A percentile compares a stretch with the other conserved stretches of the same genome.
Evolutionary conservation across 1,284 basidiomycete genomes (phyloP).

Genomic region (Heterobasidion annosum): DNA sequence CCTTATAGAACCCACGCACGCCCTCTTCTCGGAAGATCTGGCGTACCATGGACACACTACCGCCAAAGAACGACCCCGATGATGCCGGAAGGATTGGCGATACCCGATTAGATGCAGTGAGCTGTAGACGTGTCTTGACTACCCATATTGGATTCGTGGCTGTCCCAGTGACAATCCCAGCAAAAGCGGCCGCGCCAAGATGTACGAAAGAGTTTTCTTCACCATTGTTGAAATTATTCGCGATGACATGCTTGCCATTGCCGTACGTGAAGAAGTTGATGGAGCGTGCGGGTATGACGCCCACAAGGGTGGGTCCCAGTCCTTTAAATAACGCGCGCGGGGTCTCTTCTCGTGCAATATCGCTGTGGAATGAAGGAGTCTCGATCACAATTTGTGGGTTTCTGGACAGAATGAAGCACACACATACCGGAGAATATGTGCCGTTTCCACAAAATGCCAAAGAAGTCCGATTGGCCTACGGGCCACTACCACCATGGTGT

Average conservation of each 20-base stretch:
- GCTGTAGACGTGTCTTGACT: slow-evolving; percentile 92
- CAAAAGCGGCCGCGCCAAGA: slow-evolving; percentile 78
- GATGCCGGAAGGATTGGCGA: background rate
- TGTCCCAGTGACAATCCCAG: slow-evolving; percentile 81
- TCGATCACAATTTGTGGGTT: background rate
- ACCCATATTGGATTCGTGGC: slow-evolving; percentile 99
- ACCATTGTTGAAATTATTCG: slow-evolving; percentile 76
- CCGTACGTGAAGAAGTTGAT: slow-evolving; percentile 99
- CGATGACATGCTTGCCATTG: slow-evolving; percentile 90
- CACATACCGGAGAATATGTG: slow-evolving; percentile 76
- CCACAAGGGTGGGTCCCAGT: slow-evolving; percentile 89
- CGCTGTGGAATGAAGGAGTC: slow-evolving; percentile 32
- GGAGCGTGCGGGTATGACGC: slow-evolving; percentile 90
- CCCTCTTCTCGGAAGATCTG: slow-evolving; percentile 81
- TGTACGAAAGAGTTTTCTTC: slow-evolving; percentile 83
- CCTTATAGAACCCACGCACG: slow-evolving; percentile 86
- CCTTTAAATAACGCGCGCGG: slow-evolving; percentile 90
- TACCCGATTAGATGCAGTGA: slow-evolving; percentile 29
- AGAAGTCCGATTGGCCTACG: slow-evolving; percentile 49
- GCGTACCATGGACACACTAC: slow-evolving; percentile 56
- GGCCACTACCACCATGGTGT: slow-evolving; percentile 32
- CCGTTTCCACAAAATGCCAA: slow-evolving; percentile 94
- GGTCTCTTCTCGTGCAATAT: slow-evolving; percentile 89
- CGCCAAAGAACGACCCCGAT: slow-evolving; percentile 29
- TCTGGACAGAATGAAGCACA: background rate